A percentile compares a stretch with the other conserved stretches of the same genome.
Conservation (phyloP, 495 filamentous ascomycete species). For the Physcia stellaris region DNA sequence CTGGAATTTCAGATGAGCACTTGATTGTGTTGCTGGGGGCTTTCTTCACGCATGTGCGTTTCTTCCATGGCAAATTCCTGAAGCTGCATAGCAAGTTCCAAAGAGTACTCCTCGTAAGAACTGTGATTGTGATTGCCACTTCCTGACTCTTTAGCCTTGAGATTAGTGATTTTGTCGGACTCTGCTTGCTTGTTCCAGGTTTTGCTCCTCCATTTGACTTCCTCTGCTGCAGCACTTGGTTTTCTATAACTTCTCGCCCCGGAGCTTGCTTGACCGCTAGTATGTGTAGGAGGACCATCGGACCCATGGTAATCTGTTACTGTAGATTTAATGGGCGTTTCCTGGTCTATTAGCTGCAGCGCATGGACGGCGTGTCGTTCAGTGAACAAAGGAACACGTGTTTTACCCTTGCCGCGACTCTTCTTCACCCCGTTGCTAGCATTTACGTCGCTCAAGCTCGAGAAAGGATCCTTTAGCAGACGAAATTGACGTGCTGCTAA, state of each 20-base stretch:
- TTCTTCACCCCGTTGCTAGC: too few relatives aligned
- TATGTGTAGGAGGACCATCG: background rate
- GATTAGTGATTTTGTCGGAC: background rate
- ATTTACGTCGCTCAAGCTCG: too few relatives aligned
- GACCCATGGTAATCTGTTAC: too few relatives aligned
- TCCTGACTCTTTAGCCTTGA: background rate
- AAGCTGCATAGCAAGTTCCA: slow-evolving; percentile 30
- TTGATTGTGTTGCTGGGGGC: slow-evolving; percentile 11
- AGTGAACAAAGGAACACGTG: too few relatives aligned
- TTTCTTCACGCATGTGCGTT: slow-evolving; percentile 12
- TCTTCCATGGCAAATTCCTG: slow-evolving; percentile 34
- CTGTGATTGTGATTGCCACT: background rate
- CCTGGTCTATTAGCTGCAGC: too few relatives aligned
- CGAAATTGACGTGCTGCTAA: too few relatives aligned
- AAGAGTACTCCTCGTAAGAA: slow-evolving; percentile 22
- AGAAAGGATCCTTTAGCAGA: too few relatives aligned
- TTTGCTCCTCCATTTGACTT: slow-evolving; percentile 3
- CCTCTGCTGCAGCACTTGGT: slow-evolving; percentile 2
- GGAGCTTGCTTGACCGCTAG: background rate
- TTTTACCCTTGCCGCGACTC: too few relatives aligned
- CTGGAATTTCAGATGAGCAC: slow-evolving; percentile 11
- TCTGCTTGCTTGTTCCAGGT: slow-evolving; percentile 2
- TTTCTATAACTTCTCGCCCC: background rate
- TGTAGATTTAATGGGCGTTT: too few relatives aligned
- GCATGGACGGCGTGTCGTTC: too few relatives aligned